Percentiles rank a stretch among this genome's conserved stretches.
Evolutionary conservation across 2,329 filamentous ascomycete genomes (phyloP).

Genomic region (Elsinoe arachidis): DNA sequence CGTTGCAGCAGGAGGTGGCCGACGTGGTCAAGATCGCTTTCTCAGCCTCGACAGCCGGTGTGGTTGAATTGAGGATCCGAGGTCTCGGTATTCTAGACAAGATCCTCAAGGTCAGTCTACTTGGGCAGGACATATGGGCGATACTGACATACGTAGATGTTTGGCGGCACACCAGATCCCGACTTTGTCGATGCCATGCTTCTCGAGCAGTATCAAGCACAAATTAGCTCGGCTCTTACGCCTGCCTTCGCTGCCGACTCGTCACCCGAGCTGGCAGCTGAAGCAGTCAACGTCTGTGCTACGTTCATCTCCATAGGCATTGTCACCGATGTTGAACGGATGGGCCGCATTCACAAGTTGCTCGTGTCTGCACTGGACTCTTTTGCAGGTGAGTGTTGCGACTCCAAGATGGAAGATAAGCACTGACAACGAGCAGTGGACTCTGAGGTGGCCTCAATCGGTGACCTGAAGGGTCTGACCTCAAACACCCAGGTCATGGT

Average conservation of each 20-base stretch:
- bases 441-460: constrained; percentile 74
- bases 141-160: constrained; percentile 49
- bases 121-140: background rate
- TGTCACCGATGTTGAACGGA: constrained; percentile 94
- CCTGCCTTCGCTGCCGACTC: constrained; percentile 94
- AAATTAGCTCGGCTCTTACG: constrained; percentile 92
- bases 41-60: constrained; percentile 88
- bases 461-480: constrained; percentile 83
- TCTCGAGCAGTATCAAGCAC: constrained; percentile 94
- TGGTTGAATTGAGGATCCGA: constrained; percentile 81
- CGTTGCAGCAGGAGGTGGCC: constrained; percentile 73
- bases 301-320: constrained; percentile 96
- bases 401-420: background rate
- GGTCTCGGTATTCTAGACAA: constrained; percentile 91
- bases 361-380: constrained; percentile 85
- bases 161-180: constrained; percentile 88
- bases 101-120: constrained; percentile 56
- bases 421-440: constrained; percentile 75
- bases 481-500: constrained; percentile 98
- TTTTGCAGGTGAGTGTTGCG: constrained; percentile 56
- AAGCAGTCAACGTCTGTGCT: constrained; percentile 96
- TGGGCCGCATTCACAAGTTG: constrained; percentile 94
- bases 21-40: constrained; percentile 97
- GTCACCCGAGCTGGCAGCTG: constrained; percentile 87
- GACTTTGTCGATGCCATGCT: constrained; percentile 97